These are phyloP conservation scores for Phytophthora ramorum DNA, from an alignment of 352 stramenopile species.

Conservation along the genomic window DNA sequence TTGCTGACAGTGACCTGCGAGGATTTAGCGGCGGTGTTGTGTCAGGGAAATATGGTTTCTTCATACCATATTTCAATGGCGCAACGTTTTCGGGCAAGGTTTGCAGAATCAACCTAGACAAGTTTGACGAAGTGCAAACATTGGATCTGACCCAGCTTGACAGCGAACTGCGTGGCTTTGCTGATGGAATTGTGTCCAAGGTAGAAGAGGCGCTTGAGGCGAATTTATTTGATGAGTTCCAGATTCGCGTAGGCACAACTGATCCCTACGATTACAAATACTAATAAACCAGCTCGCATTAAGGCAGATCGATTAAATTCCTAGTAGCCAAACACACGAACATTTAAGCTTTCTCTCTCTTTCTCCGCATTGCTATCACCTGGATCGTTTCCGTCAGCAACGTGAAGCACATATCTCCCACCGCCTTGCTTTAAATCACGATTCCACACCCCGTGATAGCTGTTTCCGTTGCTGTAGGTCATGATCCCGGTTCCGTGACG, in stretches of 20 bases:
- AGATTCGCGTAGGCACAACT: conserved; percentile 68
- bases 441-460: conserved; percentile 88
- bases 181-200: conserved; percentile 59
- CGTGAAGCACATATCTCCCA: conserved; percentile 68
- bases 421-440: conserved; percentile 88
- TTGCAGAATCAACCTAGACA: conserved; percentile 81
- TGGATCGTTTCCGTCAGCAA: conserved; percentile 17
- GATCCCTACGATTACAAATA: conserved; percentile 76
- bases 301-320: not conserved
- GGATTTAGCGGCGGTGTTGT: conserved; percentile 75
- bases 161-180: conserved; percentile 53
- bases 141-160: conserved; percentile 69
- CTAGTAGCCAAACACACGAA: conserved; percentile 61
- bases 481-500: conserved; percentile 83
- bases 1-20: conserved; percentile 61
- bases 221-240: conserved; percentile 69
- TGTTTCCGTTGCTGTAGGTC: conserved; percentile 83
- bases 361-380: conserved; percentile 5
- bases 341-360: conserved; percentile 17
- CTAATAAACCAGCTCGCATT: conserved; percentile 21
- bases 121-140: conserved; percentile 80
- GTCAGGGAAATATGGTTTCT: conserved; percentile 84
- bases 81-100: conserved; percentile 71
- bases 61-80: conserved; percentile 81
- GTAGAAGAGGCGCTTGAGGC: conserved; percentile 51